These are phyloP conservation scores for Eimeria sp. DNA, from an alignment of 169 alveolate genomes.

Conservation along the genomic window DNA sequence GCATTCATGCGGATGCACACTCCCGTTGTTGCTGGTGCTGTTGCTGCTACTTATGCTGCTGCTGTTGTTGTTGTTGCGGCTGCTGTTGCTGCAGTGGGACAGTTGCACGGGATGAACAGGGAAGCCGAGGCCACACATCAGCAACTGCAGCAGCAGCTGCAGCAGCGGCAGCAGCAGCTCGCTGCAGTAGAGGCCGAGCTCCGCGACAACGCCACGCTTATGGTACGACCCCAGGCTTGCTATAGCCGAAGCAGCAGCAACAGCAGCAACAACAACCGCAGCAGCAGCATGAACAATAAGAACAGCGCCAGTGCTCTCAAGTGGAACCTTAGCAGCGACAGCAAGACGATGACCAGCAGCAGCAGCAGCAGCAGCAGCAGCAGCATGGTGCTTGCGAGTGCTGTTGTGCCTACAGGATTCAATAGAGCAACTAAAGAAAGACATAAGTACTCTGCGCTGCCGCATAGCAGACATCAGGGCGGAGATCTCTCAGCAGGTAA, in stretches of 20 bases:
- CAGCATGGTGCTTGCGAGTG: not conserved
- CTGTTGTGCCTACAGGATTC: constrained; percentile 4
- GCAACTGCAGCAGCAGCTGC: constrained; percentile 60
- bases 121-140: constrained; percentile 48
- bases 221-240: not conserved
- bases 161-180: constrained; percentile 74
- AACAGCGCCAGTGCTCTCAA: not conserved
- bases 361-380: constrained; percentile 36
- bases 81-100: constrained; percentile 57
- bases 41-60: constrained; percentile 24
- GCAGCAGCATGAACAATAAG: not conserved
- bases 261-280: not conserved
- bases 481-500: constrained; percentile 14
- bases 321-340: not conserved
- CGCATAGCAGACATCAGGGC: constrained; percentile 21
- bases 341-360: not conserved
- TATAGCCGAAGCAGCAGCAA: constrained; percentile 13
- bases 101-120: constrained; percentile 32
- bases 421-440: constrained; percentile 38
- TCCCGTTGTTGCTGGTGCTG: not conserved
- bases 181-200: constrained; percentile 41
- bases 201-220: constrained; percentile 53
- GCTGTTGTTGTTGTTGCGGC: not conserved
- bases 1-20: not conserved
- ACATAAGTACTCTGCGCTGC: not conserved